Evolutionary conservation across 768 basidiomycete species (phyloP).

Genomic region (Xerocomus brunneocitrinus): DNA sequence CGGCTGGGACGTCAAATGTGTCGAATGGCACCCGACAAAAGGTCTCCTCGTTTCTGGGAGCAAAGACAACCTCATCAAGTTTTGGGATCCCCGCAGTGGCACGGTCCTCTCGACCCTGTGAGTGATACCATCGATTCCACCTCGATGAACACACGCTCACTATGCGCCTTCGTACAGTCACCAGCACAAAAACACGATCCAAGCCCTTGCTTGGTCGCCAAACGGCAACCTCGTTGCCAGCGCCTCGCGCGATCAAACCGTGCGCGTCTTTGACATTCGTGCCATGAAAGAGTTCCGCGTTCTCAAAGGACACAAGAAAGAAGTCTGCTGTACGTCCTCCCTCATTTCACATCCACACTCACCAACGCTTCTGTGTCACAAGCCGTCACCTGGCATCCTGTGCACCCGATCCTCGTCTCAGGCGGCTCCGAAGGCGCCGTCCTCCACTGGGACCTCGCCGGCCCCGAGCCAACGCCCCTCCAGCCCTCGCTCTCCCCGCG

Average conservation of each 20-base stretch:
- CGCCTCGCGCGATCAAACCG: constrained; percentile 90
- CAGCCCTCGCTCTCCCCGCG: constrained; percentile 53
- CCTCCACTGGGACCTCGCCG: constrained; percentile 88
- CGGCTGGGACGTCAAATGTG: constrained; percentile 98
- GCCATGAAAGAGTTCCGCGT: constrained; percentile 94
- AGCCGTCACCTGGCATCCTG: constrained; percentile 96
- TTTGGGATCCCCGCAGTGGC: constrained; percentile 97
- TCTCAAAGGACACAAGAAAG: constrained; percentile 95
- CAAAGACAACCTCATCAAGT: constrained; percentile 98
- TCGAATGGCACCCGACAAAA: constrained; percentile 98
- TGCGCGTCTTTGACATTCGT: constrained; percentile 95
- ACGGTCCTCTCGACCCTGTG: constrained; percentile 89
- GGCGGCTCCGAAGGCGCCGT: constrained; percentile 94
- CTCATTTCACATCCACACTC: background rate
- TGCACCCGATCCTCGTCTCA: constrained; percentile 86
- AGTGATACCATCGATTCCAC: constrained; percentile 21
- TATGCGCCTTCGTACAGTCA: constrained; percentile 48
- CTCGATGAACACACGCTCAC: background rate
- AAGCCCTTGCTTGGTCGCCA: constrained; percentile 89
- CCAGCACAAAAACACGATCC: constrained; percentile 95
- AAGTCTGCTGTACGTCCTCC: constrained; percentile 81
- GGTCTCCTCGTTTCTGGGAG: constrained; percentile 92
- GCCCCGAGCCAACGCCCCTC: constrained; percentile 42
- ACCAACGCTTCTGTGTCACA: background rate
- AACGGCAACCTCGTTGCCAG: constrained; percentile 93